Conservation (phyloP, 2,329 filamentous ascomycete species). For the Myotisia sp. region DNA sequence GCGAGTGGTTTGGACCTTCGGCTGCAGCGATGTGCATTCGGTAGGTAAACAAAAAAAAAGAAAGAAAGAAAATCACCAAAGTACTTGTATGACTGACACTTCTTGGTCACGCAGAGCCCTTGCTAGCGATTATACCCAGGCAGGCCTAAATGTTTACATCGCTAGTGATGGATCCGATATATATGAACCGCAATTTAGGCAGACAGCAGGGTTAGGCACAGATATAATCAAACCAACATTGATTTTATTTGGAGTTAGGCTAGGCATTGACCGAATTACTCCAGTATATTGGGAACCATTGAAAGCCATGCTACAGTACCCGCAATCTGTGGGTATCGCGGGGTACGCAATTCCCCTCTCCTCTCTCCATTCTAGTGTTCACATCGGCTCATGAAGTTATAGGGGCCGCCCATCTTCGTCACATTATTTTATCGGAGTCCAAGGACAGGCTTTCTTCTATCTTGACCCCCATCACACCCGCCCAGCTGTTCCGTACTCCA, state of each 20-base stretch:
- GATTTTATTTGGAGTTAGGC: slow-evolving; percentile 71
- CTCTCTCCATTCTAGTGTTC: background rate
- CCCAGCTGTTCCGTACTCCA: slow-evolving; percentile 52
- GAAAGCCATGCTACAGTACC: slow-evolving; percentile 67
- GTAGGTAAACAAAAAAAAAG: no score
- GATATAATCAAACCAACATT: slow-evolving; percentile 65
- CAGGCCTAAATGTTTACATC: slow-evolving; percentile 65
- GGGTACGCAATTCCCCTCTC: slow-evolving; percentile 45
- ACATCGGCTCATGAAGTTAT: background rate
- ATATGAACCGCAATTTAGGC: slow-evolving; percentile 77
- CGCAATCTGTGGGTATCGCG: slow-evolving; percentile 89
- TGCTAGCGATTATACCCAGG: slow-evolving; percentile 47
- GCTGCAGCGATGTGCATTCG: slow-evolving; percentile 89
- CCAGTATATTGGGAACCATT: slow-evolving; percentile 93
- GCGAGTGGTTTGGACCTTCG: slow-evolving; percentile 98
- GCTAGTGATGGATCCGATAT: slow-evolving; percentile 84
- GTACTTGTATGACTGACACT: background rate
- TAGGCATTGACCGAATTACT: slow-evolving; percentile 90
- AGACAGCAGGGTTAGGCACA: slow-evolving; percentile 45
- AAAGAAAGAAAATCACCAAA: no score
- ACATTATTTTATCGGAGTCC: slow-evolving; percentile 59
- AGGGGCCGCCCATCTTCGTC: slow-evolving; percentile 87
- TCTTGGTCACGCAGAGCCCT: slow-evolving; percentile 50
- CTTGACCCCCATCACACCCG: slow-evolving; percentile 85
- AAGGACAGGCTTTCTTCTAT: slow-evolving; percentile 76